A percentile compares a stretch with the other conserved stretches of the same genome.
Conservation (phyloP, 768 basidiomycete species). For the Fistulinella prunicolor region DNA sequence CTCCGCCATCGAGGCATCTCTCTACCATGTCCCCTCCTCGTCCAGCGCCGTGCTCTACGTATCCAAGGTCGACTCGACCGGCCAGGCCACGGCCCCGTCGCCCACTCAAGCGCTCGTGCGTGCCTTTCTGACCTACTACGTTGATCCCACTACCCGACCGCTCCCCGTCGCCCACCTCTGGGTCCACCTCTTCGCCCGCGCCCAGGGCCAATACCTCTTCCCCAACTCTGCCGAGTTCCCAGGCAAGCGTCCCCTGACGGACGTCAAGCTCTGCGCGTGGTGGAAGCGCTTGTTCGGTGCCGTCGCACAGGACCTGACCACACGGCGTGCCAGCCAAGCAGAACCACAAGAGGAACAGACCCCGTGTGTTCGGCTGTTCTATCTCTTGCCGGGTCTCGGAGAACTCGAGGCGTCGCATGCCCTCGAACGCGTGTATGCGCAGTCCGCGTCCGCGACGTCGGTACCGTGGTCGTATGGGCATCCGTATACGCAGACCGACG, state of each 20-base stretch:
- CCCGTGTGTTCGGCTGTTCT: slow-evolving; percentile 40
- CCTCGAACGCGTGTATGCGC: slow-evolving; percentile 40
- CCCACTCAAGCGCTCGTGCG: slow-evolving; percentile 70
- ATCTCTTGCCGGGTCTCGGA: slow-evolving; percentile 67
- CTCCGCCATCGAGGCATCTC: slow-evolving; percentile 71
- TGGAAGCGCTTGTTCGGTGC: slow-evolving; percentile 77
- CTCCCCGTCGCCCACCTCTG: slow-evolving; percentile 56
- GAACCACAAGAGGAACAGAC: no score
- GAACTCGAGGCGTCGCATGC: slow-evolving; percentile 64
- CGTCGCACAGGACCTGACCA: slow-evolving; percentile 48
- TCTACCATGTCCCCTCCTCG: slow-evolving; percentile 74
- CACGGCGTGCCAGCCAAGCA: neutral
- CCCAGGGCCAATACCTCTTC: slow-evolving; percentile 91
- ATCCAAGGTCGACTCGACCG: slow-evolving; percentile 93
- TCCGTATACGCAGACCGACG: slow-evolving; percentile 54
- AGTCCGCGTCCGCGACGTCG: slow-evolving; percentile 15
- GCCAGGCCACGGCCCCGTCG: slow-evolving; percentile 60
- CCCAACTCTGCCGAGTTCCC: slow-evolving; percentile 73
- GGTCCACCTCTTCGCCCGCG: slow-evolving; percentile 87
- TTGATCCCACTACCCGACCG: slow-evolving; percentile 61
- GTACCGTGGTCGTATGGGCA: slow-evolving; percentile 73
- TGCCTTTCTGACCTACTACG: slow-evolving; percentile 62
- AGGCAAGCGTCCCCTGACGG: slow-evolving; percentile 72
- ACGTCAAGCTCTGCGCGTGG: slow-evolving; percentile 84
- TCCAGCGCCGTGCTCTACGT: slow-evolving; percentile 77